phyloP scores from a whole-genome alignment of 2,329 filamentous ascomycete species.

The Microsporum canis region DNA sequence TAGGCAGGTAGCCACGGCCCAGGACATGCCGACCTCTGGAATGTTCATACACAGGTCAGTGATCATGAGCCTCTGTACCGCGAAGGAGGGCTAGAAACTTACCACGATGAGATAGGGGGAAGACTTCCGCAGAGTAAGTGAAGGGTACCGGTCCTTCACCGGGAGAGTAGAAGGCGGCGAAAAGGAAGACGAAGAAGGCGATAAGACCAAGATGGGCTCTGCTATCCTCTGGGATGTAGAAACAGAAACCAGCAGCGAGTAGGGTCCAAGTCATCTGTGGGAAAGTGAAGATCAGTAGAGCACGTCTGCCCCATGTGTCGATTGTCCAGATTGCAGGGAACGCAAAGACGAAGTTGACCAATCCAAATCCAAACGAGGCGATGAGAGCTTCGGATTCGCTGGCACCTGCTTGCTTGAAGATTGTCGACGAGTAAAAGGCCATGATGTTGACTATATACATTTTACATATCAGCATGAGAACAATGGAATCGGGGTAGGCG shows the following conservation, averaged over 20 bases:
- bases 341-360: constrained; percentile 56
- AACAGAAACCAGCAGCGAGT: constrained; percentile 52
- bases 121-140: constrained; percentile 46
- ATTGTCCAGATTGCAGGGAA: constrained; percentile 56
- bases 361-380: constrained; percentile 54
- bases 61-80: background rate
- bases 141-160: constrained; percentile 48
- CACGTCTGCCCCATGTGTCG: constrained; percentile 54
- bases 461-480: constrained; percentile 16
- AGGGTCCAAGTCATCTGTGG: constrained; percentile 57
- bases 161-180: constrained; percentile 53
- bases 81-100: constrained; percentile 12
- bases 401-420: constrained; percentile 46
- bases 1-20: constrained; percentile 36
- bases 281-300: constrained; percentile 54
- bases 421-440: constrained; percentile 60
- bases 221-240: constrained; percentile 36
- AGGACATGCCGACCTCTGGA: constrained; percentile 38
- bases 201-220: constrained; percentile 43
- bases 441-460: constrained; percentile 53
- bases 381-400: constrained; percentile 45
- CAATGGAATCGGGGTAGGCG: constrained; percentile 14
- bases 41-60: constrained; percentile 12
- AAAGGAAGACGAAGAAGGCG: constrained; percentile 53
- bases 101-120: constrained; percentile 45